A percentile compares a stretch with the other conserved stretches of the same genome.
These are phyloP conservation scores for Zygosaccharomyces lentus DNA, from an alignment of 805 yeast species.

Conservation along the genomic window DNA sequence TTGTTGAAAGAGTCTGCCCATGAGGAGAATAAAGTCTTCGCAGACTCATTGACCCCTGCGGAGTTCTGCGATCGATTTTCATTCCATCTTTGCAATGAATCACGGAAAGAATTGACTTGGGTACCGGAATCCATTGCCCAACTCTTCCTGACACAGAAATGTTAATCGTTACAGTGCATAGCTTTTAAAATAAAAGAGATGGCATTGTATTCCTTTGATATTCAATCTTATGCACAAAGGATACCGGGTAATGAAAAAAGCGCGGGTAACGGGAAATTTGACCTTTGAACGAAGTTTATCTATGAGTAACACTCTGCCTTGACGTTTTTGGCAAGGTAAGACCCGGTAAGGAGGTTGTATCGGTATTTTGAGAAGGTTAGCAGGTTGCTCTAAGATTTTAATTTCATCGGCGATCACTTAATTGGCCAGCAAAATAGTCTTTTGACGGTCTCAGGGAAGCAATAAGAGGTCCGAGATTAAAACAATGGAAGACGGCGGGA, in stretches of 20 bases:
- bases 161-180: neutral
- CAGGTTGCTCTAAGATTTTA: neutral
- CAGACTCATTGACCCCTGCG: constrained; percentile 32
- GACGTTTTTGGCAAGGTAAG: neutral
- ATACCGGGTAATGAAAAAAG: neutral
- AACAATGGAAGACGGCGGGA: neutral
- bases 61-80: constrained; percentile 27
- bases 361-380: neutral
- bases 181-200: neutral
- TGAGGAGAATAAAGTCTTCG: constrained; percentile 37
- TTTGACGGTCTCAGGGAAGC: neutral
- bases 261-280: neutral
- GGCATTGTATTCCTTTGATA: neutral
- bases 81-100: constrained; percentile 41
- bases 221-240: neutral
- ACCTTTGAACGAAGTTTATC: neutral
- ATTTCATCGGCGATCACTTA: neutral
- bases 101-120: constrained; percentile 33
- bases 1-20: constrained; percentile 39
- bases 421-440: neutral
- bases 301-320: neutral
- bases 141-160: neutral
- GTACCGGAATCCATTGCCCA: constrained; percentile 15
- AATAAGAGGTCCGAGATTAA: neutral
- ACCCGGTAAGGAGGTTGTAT: neutral